phyloP scores from a whole-genome alignment of 2,329 filamentous ascomycete genomes.

The Phyllachora maydis region DNA sequence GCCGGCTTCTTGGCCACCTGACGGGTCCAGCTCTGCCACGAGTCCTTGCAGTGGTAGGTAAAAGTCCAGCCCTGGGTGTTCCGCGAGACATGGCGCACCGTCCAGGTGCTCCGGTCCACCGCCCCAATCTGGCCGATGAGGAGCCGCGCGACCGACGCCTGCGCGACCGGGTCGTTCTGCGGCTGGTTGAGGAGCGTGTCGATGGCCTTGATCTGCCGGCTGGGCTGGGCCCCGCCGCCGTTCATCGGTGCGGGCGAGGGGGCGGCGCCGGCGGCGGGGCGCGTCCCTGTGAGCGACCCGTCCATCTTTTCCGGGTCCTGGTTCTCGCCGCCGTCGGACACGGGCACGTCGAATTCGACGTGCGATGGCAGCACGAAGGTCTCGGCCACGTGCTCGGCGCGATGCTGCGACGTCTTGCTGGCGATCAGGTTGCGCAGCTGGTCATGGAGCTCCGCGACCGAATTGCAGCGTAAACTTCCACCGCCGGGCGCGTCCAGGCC shows the following conservation, averaged over 20 bases:
- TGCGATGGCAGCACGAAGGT: slow-evolving; percentile 24
- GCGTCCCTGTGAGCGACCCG: slow-evolving; percentile 12
- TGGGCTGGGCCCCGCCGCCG: slow-evolving; percentile 7
- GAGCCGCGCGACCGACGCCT: slow-evolving; percentile 25
- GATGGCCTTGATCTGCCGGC: slow-evolving; percentile 19
- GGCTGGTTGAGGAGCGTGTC: slow-evolving; percentile 28
- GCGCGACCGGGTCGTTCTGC: slow-evolving; percentile 22
- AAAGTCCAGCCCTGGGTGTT: slow-evolving; percentile 29
- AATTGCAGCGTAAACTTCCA: no score
- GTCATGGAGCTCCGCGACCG: slow-evolving; percentile 22
- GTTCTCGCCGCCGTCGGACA: slow-evolving; percentile 13
- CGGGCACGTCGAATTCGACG: slow-evolving; percentile 19
- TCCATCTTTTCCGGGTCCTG: slow-evolving; percentile 15
- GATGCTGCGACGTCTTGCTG: slow-evolving; percentile 21
- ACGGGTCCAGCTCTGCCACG: slow-evolving; percentile 26
- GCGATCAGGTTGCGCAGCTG: slow-evolving; percentile 19
- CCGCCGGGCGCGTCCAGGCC: no score
- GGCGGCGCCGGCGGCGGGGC: slow-evolving; percentile 4
- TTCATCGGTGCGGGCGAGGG: slow-evolving; percentile 2
- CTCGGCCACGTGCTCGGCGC: slow-evolving; percentile 25
- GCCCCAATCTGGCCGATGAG: slow-evolving; percentile 20
- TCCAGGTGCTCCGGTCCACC: slow-evolving; percentile 28
- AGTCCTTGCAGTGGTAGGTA: slow-evolving; percentile 30
- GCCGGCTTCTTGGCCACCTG: slow-evolving; percentile 19
- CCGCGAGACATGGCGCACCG: slow-evolving; percentile 19